Evolutionary conservation across 2,329 filamentous ascomycete species (phyloP).

Genomic region (Biscogniauxia mediterranea): DNA sequence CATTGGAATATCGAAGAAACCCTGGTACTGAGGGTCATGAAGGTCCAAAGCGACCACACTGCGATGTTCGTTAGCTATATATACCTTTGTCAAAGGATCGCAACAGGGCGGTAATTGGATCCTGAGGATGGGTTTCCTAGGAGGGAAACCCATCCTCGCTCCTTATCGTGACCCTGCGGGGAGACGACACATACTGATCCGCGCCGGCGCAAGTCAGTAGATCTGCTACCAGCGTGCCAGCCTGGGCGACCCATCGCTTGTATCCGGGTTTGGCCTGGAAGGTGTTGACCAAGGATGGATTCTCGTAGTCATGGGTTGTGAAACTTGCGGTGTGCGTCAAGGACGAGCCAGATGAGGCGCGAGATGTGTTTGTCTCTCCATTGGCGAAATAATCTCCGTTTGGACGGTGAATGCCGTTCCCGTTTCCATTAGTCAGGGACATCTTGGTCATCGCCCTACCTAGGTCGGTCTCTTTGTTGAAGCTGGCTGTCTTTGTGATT

Average conservation of each 20-base stretch:
- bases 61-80: slow-evolving; percentile 25
- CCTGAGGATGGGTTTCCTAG: slow-evolving; percentile 1
- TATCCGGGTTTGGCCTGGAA: slow-evolving; percentile 86
- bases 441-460: slow-evolving; percentile 72
- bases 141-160: background rate
- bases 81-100: background rate
- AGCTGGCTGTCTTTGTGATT: slow-evolving; percentile 62
- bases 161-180: background rate
- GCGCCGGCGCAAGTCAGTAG: slow-evolving; percentile 92
- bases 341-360: slow-evolving; percentile 35
- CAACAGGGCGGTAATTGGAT: background rate
- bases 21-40: slow-evolving; percentile 94
- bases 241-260: slow-evolving; percentile 98
- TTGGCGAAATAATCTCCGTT: slow-evolving; percentile 27
- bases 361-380: slow-evolving; percentile 33
- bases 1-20: slow-evolving; percentile 97
- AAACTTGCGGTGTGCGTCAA: slow-evolving; percentile 47
- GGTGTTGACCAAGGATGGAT: slow-evolving; percentile 53
- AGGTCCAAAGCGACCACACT: slow-evolving; percentile 93
- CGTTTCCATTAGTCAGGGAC: slow-evolving; percentile 52
- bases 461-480: slow-evolving; percentile 69
- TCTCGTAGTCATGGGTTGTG: slow-evolving; percentile 65
- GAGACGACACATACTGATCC: slow-evolving; percentile 66
- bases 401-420: slow-evolving; percentile 34
- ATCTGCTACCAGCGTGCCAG: slow-evolving; percentile 90